Evolutionary conservation across 176 grass and related monocot genomes (phyloP), one percentile per base, ranked within the genome.

Genomic region (Lolium perenne): DNA sequence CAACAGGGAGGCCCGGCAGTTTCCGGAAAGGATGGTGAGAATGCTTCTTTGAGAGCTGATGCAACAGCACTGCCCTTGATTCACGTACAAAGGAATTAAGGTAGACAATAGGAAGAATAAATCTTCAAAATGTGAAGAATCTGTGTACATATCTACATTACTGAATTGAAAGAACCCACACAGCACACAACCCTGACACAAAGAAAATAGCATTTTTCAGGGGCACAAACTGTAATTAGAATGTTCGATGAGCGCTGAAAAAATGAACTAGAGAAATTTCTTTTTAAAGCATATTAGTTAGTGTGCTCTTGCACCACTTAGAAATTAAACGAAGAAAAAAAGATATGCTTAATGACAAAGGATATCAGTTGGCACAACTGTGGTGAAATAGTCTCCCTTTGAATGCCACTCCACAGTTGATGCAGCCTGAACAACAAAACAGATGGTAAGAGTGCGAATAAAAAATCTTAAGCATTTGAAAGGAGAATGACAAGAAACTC

Each of bases 291-390:
- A 77, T 68, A 10, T 58, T 35, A 25, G 40, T 38, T 61, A 83
- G 83, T 88, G 17, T 77, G 48, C 38, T 67, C 50, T 65, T 78
- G 64, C 43, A 67, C 29, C 26, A 83, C 17, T 51, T 59, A 11
- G 38, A 74, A 48, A 79, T 12, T 65, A 73, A 76, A 74, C 25
- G 86, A 56, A 67, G 65, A 46, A 43, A 50, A 43, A 7, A 89
- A 48, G 11, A 57, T 32, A 55, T 61, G 21, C 35, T 72, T 60
- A 14, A 58, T 65, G 81, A 86, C 85, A 81, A 86, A 98, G 94
- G 97, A 98, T 98, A 98, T 98, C 97, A 94, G 86, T 92, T 85
- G 97, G 97, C 64, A 92, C 92, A 67, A 98, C 86, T 83, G 97
- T 98, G 76, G 92, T 92, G 70, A 96, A 98, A 85, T 98, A 98